A percentile compares a stretch with the other conserved stretches of the same genome.
phyloP scores from a whole-genome alignment of 2,329 filamentous ascomycete species.

The Orbilia blumenaviensis region DNA sequence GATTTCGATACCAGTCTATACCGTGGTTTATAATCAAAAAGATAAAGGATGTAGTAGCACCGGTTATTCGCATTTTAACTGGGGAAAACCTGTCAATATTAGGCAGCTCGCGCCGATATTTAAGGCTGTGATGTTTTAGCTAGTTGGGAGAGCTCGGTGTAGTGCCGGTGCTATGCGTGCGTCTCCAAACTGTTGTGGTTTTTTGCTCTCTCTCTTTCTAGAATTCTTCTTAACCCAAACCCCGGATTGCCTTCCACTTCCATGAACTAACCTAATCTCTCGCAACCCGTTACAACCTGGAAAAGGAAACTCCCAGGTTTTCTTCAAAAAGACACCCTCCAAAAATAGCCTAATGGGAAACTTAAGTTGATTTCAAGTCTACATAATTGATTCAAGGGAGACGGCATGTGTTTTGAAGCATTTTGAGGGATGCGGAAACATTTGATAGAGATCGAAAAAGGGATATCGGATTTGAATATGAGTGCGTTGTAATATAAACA shows the following conservation, averaged over 20 bases:
- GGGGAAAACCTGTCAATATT: too few species aligned
- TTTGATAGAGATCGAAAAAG: too few species aligned
- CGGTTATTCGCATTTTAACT: too few species aligned
- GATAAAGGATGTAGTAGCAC: too few species aligned
- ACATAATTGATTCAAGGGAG: too few species aligned
- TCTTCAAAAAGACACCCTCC: conserved; percentile 23
- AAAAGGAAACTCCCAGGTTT: conserved; percentile 26
- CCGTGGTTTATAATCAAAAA: too few species aligned
- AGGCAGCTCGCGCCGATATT: too few species aligned
- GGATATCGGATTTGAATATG: too few species aligned
- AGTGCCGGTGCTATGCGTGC: too few species aligned
- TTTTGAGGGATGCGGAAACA: conserved; percentile 30
- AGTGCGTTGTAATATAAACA: conserved; percentile 2
- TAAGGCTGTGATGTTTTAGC: too few species aligned
- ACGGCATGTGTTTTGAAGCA: conserved; percentile 28
- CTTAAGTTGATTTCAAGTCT: background rate
- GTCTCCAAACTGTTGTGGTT: background rate
- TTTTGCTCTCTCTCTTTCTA: background rate
- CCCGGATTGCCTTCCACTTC: conserved; percentile 53
- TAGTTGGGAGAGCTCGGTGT: too few species aligned
- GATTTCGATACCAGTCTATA: too few species aligned
- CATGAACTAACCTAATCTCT: conserved; percentile 30
- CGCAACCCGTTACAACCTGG: background rate
- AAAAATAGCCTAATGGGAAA: conserved; percentile 16
- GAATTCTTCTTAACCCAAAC: conserved; percentile 9